Base-by-base conservation (phyloP, 306 rosid species). In the Pueraria montana region DNA sequence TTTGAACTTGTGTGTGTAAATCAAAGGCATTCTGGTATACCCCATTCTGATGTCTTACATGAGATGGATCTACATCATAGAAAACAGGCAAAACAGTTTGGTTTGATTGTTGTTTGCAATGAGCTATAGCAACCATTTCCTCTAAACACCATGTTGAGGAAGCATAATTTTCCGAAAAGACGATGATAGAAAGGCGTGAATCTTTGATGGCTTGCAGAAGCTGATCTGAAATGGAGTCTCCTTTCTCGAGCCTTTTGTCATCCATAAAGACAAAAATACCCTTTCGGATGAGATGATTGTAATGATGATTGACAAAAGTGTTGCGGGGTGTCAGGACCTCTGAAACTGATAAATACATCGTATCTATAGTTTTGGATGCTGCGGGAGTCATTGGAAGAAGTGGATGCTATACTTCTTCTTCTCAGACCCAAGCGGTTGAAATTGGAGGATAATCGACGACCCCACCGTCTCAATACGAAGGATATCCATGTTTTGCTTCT, bases 81-180 rank as follows among this genome's bases (percentile, higher is more conserved):
- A 76, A 76, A 30, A 76, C 11, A 1, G 86, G 45, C 2, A 82
- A 12, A 67, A 82, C 78, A 0, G 1, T 43, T 16, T 42, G 81
- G 0, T 45, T 24, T 0, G 42, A 27, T 4, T 77, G 20, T 5
- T 0, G 1, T 0, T 0, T 16, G 27, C 66, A 48, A 5, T 70
- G 40, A 4, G 27, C 8, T 5, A 83, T 77, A 11, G 53, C 11
- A 23, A 56, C 65, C 66, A 83, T 61, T 26, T 83, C 86, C 3
- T 77, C 79, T 45, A 83, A 46, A 43, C 87, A 83, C 83, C 76
- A 83, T 0, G 14, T 38, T 11, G n/a, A n/a, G n/a, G n/a, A n/a
- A n/a, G n/a, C n/a, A n/a, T n/a, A n/a, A n/a, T n/a, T n/a, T n/a
- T n/a, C 4, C 0, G 87, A 78, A 32, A 83, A 70, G 10, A 83